Evolutionary conservation across 805 yeast species (phyloP), one percentile per base, ranked within the genome.

Genomic region (Starmerella floricola): DNA sequence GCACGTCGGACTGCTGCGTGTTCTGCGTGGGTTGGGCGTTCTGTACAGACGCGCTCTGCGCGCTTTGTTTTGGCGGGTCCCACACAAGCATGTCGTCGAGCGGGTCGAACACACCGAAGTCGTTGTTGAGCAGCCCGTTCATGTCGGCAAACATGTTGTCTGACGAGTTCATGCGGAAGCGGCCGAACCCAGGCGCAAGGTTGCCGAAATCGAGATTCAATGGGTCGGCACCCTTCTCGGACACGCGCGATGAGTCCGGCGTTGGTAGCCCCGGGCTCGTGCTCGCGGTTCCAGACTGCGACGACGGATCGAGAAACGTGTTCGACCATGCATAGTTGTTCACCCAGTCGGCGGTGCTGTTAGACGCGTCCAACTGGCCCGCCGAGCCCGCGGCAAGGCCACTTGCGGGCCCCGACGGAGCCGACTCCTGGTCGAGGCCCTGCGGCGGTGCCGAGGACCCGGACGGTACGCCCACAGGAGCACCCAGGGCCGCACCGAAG

Each of bases 81-180:
- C 54, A 50, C 18, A 24, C 45, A 4, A 51, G 48, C 42, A 51
- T 24, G 19, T 46, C 54, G 15, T 61, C 64, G 18, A 62, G 48
- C 13, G 65, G 63, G 40, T 59, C 66, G 35, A 63, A 58, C 50
- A 59, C 45, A 37, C 58, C 58, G 46, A 56, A 60, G 27, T 60
- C 63, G 18, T 54, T 54, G 30, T 55, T 55, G 12, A 54, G 37
- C 18, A 63, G 50, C 39, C 58, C 63, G 10, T 61, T 56, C 29
- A 62, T 42, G 17, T 52, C 45, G 17, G 40, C 26, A 18, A 34
- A 17, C 16, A 19, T 15, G 20, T 21, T 21, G 20, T 12, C 27
- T 12, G 12, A 34, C 18, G 19, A 20, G 33, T 31, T 26, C 16
- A 27, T n/a, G 16, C 15, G 13, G 39, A 40, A 40, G 12, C 46